Percentiles rank a stretch among this genome's conserved stretches.
phyloP scores from a whole-genome alignment of 805 yeast genomes.

The Candida corydali region DNA sequence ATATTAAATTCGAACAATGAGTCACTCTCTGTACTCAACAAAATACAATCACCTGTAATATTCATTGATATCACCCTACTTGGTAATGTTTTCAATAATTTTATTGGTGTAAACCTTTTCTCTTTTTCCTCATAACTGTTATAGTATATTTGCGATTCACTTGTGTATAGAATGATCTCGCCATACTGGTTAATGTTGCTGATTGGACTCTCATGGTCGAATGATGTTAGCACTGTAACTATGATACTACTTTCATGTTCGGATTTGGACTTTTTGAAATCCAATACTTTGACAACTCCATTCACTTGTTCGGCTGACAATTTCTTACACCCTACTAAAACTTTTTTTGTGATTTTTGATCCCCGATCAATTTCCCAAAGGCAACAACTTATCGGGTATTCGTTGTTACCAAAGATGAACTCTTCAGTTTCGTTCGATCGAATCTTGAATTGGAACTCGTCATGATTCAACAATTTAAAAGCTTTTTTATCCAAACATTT shows the following conservation, averaged over 20 bases:
- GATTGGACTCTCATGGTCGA: constrained; percentile 29
- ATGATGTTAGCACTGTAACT: constrained; percentile 28
- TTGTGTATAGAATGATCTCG: constrained; percentile 28
- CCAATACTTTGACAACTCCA: constrained; percentile 35
- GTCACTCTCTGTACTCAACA: constrained; percentile 31
- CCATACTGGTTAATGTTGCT: constrained; percentile 30
- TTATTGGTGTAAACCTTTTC: constrained; percentile 27
- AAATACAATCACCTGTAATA: constrained; percentile 14
- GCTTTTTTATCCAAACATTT: constrained; percentile 32
- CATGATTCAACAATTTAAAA: constrained; percentile 18
- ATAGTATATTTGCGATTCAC: constrained; percentile 24
- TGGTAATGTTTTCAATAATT: constrained; percentile 20
- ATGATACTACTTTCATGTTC: constrained; percentile 10
- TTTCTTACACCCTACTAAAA: constrained; percentile 26
- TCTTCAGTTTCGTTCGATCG: constrained; percentile 7
- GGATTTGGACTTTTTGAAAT: constrained; percentile 18
- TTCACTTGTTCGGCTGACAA: constrained; percentile 8
- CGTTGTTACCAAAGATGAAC: constrained; percentile 21
- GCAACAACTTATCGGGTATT: constrained; percentile 26
- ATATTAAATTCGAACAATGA: constrained; percentile 29
- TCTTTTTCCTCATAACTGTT: constrained; percentile 31
- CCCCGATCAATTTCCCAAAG: constrained; percentile 34
- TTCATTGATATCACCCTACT: constrained; percentile 27
- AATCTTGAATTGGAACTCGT: constrained; percentile 17
- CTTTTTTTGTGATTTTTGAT: constrained; percentile 27